Base-by-base conservation (phyloP, 257 asterid genomes). In the Solanum lignicaule region DNA sequence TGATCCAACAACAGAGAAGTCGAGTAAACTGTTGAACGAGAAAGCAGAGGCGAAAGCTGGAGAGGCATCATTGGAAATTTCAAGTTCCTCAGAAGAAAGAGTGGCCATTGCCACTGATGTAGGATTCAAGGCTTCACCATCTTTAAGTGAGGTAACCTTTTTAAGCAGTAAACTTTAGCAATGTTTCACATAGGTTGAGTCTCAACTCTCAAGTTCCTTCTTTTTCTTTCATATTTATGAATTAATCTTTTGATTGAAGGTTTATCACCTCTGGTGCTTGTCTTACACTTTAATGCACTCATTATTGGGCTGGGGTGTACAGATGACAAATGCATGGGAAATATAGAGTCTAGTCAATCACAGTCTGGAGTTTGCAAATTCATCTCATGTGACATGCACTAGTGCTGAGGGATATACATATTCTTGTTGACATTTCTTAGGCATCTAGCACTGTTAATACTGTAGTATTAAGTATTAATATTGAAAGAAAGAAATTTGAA, bases 111-210 rank as follows among this genome's bases (percentile, higher is more conserved):
- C 86, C 52, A 32, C 69, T 13, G 89, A 89, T 83, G 58, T 86
- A 43, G 91, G 78, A 89, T 69, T 88, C 11, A 83, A 88, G 91
- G 90, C 58, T 29, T 83, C 90, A 71, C 83, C 84, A 55, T 38
- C 91, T 16, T 79, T 86, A 87, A 81, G 78, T 71, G 71, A 87
- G 91, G 94, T 92, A 85, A 86, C 76, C 46, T 90, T 78, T 23
- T 86, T 52, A 7, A 33, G 41, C 29, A 5, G 82, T 86, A 48
- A 78, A 32, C 25, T 73, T 39, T 25, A 25, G 79, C 52, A n/a
- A 27, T 21, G 0, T 41, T 84, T 72, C 25, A 38, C 62, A 20
- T 86, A 48, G 88, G n/a, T 86, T 14, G 29, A 39, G 36, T 6
- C 52, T 43, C 52, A 43, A 12, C 1, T 86, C 23, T 29, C 68